These are phyloP conservation scores for Calonectria leucothoes DNA, from an alignment of 2,329 filamentous ascomycete genomes.

Conservation along the genomic window DNA sequence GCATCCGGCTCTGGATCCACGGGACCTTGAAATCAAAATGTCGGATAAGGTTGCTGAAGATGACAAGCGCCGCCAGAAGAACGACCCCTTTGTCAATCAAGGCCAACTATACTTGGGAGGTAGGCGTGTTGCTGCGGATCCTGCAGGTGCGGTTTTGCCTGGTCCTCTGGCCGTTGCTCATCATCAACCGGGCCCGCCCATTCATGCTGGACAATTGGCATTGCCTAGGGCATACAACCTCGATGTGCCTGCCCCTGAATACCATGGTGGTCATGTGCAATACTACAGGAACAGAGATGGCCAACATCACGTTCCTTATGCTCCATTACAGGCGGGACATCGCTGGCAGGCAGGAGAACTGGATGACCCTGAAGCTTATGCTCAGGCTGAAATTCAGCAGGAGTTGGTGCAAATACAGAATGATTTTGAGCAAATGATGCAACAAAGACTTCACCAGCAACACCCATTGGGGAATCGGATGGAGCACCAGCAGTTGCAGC, in stretches of 20 bases:
- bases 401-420: not conserved
- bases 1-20: slow-evolving; percentile 70
- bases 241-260: not conserved
- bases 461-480: not conserved
- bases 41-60: slow-evolving; percentile 64
- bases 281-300: not conserved
- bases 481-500: not conserved
- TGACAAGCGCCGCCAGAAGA: slow-evolving; percentile 45
- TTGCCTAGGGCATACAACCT: not conserved
- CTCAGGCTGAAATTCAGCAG: not conserved
- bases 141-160: not conserved
- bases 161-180: not conserved
- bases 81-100: slow-evolving; percentile 5
- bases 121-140: not conserved
- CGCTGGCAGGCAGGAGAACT: not conserved
- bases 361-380: not conserved
- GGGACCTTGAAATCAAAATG: slow-evolving; percentile 69
- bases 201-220: not conserved
- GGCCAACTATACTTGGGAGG: slow-evolving; percentile 1
- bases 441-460: not conserved
- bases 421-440: slow-evolving; percentile 6
- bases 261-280: not conserved
- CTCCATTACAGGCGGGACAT: not conserved
- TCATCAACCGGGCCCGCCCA: not conserved
- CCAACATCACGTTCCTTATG: not conserved